Percentiles rank a stretch among this genome's conserved stretches.
Conservation (phyloP, 768 basidiomycete species). For the Podaxis carcinomalis region DNA sequence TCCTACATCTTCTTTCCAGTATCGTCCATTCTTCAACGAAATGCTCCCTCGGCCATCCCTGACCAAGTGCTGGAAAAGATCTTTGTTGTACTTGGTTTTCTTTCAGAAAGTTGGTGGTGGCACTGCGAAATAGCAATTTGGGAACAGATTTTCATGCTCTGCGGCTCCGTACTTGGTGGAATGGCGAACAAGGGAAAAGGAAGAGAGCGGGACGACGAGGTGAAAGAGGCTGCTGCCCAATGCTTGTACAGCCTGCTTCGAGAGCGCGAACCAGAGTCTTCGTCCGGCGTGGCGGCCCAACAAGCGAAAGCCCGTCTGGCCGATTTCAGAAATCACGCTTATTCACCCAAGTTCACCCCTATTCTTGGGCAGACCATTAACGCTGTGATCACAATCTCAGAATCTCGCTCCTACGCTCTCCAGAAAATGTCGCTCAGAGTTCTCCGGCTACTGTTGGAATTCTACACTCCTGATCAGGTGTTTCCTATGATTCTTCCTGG, state of each 20-base stretch:
- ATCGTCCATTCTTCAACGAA: constrained; percentile 78
- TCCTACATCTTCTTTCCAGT: constrained; percentile 88
- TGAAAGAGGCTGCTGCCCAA: constrained; percentile 66
- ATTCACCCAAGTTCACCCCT: constrained; percentile 54
- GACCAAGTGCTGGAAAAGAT: constrained; percentile 78
- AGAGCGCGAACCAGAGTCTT: constrained; percentile 25
- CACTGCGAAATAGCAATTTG: constrained; percentile 65
- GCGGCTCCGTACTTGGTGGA: constrained; percentile 58
- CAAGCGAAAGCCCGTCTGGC: constrained; percentile 28
- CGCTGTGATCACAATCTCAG: constrained; percentile 56
- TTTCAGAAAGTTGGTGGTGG: constrained; percentile 86
- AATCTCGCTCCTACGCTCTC: constrained; percentile 54
- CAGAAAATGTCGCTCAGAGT: constrained; percentile 62
- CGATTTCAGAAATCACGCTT: constrained; percentile 40
- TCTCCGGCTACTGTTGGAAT: constrained; percentile 49
- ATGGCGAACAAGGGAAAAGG: constrained; percentile 66
- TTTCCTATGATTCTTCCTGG: constrained; percentile 79
- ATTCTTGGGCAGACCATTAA: constrained; percentile 82
- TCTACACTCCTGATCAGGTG: constrained; percentile 49
- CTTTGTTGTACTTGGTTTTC: constrained; percentile 48
- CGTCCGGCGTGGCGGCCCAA: constrained; percentile 18
- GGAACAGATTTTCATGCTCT: constrained; percentile 84
- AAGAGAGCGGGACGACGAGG: constrained; percentile 75
- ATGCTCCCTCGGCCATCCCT: constrained; percentile 62
- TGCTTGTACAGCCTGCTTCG: constrained; percentile 66